These are phyloP conservation scores for Oxyria digyna DNA, from an alignment of 148 eudicot genomes.

Conservation along the genomic window DNA sequence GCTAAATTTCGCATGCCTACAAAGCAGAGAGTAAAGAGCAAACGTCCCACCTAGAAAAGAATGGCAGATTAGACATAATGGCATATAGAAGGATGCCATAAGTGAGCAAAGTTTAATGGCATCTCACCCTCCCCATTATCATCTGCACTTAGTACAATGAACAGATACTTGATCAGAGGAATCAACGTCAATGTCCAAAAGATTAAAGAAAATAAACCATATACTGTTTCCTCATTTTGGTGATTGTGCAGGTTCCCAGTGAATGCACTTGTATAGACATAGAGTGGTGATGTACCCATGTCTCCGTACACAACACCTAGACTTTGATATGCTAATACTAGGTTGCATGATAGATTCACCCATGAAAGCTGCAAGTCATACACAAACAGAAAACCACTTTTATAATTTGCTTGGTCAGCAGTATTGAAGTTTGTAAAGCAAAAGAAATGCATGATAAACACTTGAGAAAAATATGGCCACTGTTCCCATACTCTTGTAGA, in stretches of 20 bases:
- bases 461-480: not conserved
- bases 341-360: slow-evolving; percentile 39
- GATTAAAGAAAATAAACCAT: slow-evolving; percentile 79
- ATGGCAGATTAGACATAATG: slow-evolving; percentile 9
- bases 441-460: not conserved
- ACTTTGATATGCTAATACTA: slow-evolving; percentile 88
- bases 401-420: not conserved
- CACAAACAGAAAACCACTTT: not conserved
- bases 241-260: slow-evolving; percentile 38
- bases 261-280: slow-evolving; percentile 70
- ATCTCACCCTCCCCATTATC: slow-evolving; percentile 94
- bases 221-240: slow-evolving; percentile 54
- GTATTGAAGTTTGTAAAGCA: not conserved
- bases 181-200: slow-evolving; percentile 88
- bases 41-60: slow-evolving; percentile 72
- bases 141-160: slow-evolving; percentile 64
- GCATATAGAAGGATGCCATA: not conserved
- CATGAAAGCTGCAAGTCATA: slow-evolving; percentile 46
- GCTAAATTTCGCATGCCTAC: slow-evolving; percentile 86
- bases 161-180: slow-evolving; percentile 81
- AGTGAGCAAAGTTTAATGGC: not conserved
- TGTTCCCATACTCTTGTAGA: not conserved
- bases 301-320: slow-evolving; percentile 93
- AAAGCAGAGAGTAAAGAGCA: slow-evolving; percentile 90
- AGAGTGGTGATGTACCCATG: slow-evolving; percentile 91